phyloP scores from a whole-genome alignment of 2,329 filamentous ascomycete species.

The Fusarium burgessii region DNA sequence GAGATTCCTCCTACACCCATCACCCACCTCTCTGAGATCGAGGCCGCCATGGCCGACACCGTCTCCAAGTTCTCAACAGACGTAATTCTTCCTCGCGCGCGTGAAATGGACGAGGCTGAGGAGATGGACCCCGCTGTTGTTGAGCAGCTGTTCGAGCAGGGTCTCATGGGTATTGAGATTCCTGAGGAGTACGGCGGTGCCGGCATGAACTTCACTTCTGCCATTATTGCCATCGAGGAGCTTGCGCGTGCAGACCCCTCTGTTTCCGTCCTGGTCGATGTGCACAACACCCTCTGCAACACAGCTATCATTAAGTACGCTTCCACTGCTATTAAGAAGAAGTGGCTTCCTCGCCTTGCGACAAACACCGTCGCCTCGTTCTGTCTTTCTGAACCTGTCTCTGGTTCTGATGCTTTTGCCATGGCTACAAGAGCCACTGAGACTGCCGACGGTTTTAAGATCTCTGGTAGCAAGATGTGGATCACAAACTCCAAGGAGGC shows the following conservation, averaged over 20 bases:
- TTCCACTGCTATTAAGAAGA: conserved; percentile 80
- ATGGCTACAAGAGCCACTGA: conserved; percentile 90
- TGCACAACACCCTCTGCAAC: conserved; percentile 98
- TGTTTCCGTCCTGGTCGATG: conserved; percentile 94
- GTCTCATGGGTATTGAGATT: conserved; percentile 96
- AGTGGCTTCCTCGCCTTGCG: conserved; percentile 89
- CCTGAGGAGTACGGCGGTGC: conserved; percentile 96
- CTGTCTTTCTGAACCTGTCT: conserved; percentile 91
- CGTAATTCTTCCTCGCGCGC: conserved; percentile 87
- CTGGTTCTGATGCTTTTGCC: conserved; percentile 95
- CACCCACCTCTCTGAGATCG: conserved; percentile 90
- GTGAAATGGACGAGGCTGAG: conserved; percentile 98
- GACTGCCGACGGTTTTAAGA: conserved; percentile 84
- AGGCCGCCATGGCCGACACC: conserved; percentile 87
- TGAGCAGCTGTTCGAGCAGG: conserved; percentile 96
- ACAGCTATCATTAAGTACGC: conserved; percentile 91
- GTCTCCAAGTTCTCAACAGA: conserved; percentile 93
- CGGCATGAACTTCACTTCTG: conserved; percentile 98
- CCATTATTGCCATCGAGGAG: conserved; percentile 97
- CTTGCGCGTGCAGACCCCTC: conserved; percentile 93
- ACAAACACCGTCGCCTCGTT: conserved; percentile 93
- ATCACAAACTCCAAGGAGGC: conserved; percentile 98
- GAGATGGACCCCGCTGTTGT: conserved; percentile 89
- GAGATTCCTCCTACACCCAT: conserved; percentile 91
- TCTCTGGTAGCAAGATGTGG: conserved; percentile 98